Percentiles rank a stretch among this genome's conserved stretches.
These are phyloP conservation scores for Penicillium cataractarum DNA, from an alignment of 495 filamentous ascomycete genomes.

Conservation along the genomic window DNA sequence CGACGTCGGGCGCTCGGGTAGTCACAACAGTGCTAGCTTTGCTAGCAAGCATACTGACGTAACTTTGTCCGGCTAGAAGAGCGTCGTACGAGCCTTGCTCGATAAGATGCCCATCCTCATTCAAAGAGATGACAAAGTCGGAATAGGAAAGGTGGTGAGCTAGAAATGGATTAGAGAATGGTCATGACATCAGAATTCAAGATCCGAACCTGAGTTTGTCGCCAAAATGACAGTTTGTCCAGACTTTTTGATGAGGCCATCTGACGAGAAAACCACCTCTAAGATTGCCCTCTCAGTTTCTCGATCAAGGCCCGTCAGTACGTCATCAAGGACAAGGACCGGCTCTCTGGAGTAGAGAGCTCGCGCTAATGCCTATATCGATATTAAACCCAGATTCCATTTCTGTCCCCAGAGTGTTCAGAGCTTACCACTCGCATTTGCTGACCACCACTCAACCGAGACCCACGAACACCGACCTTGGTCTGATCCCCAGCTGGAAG, in stretches of 20 bases:
- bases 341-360: slow-evolving; percentile 58
- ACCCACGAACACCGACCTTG: slow-evolving; percentile 64
- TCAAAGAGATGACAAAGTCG: slow-evolving; percentile 27
- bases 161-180: slow-evolving; percentile 8
- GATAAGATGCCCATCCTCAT: slow-evolving; percentile 14
- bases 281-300: slow-evolving; percentile 43
- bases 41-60: slow-evolving; percentile 8
- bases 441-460: slow-evolving; percentile 69
- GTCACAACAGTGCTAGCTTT: slow-evolving; percentile 2
- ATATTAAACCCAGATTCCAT: not conserved
- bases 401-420: not conserved
- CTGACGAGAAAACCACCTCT: slow-evolving; percentile 27
- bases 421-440: slow-evolving; percentile 56
- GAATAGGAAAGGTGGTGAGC: slow-evolving; percentile 27
- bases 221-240: slow-evolving; percentile 31
- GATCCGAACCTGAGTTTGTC: slow-evolving; percentile 34
- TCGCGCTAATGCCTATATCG: slow-evolving; percentile 45
- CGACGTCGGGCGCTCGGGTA: slow-evolving; percentile 16
- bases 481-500: slow-evolving; percentile 63
- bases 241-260: slow-evolving; percentile 30
- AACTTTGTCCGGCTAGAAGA: slow-evolving; percentile 13
- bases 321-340: slow-evolving; percentile 57
- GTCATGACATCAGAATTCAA: not conserved
- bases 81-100: slow-evolving; percentile 22
- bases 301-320: slow-evolving; percentile 56